Percentiles rank a stretch among this genome's conserved stretches.
These are phyloP conservation scores for Aaosphaeria pasadenensis DNA, from an alignment of 2,329 filamentous ascomycete genomes.

Conservation along the genomic window DNA sequence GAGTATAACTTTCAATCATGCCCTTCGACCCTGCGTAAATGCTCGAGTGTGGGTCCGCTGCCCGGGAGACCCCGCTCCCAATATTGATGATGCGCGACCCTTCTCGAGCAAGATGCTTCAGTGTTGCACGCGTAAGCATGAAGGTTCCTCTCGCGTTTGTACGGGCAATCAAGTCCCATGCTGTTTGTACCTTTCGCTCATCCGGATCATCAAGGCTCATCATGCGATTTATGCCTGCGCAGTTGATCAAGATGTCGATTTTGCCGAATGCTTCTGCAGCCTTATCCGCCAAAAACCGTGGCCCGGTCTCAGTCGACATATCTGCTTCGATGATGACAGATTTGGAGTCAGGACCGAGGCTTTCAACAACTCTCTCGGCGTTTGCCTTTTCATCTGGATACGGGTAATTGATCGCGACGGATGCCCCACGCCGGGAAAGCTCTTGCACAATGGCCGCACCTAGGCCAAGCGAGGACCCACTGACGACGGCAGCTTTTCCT, in stretches of 20 bases:
- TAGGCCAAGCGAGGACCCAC: constrained; percentile 34
- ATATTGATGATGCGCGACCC: constrained; percentile 44
- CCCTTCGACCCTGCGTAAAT: constrained; percentile 51
- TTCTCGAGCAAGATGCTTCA: constrained; percentile 38
- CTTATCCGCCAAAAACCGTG: constrained; percentile 1
- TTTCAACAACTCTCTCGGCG: constrained; percentile 19
- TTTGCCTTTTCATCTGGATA: constrained; percentile 24
- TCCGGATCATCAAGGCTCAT: constrained; percentile 26
- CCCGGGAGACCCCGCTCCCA: constrained; percentile 35
- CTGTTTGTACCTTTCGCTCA: constrained; percentile 36
- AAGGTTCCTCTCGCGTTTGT: constrained; percentile 44
- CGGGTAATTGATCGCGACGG: constrained; percentile 51
- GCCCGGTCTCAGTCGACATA: constrained; percentile 28
- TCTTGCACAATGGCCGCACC: constrained; percentile 43
- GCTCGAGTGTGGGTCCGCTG: constrained; percentile 39
- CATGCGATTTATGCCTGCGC: constrained; percentile 27
- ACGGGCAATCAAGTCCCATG: constrained; percentile 43
- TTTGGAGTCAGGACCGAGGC: background rate
- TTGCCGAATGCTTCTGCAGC: constrained; percentile 21
- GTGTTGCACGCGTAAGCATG: constrained; percentile 38
- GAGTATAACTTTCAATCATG: constrained; percentile 50
- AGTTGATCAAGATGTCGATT: constrained; percentile 43
- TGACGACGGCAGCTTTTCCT: background rate
- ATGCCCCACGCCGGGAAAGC: constrained; percentile 40
- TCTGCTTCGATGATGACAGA: constrained; percentile 33